Percentiles rank a stretch among this genome's conserved stretches.
phyloP scores from a whole-genome alignment of 306 rosid species.

The Cicer judaicum region DNA sequence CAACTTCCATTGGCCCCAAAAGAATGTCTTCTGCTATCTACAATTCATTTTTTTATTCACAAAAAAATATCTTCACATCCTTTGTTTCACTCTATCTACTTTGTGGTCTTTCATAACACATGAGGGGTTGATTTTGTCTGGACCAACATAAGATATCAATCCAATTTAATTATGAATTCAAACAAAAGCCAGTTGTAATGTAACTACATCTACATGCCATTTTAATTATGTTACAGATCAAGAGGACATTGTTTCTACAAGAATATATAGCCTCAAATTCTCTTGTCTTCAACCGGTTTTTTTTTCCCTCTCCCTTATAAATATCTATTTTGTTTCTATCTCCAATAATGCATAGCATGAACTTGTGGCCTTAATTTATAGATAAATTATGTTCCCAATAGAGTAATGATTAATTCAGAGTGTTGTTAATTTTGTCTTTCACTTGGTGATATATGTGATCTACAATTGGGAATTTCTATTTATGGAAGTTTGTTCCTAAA shows the following conservation, averaged over 20 bases:
- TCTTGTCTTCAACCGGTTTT: constrained; percentile 8
- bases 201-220: not conserved
- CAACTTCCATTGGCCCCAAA: constrained; percentile 37
- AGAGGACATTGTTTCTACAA: constrained; percentile 22
- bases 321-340: constrained; percentile 8
- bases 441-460: too few relatives aligned
- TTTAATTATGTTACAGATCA: constrained; percentile 31
- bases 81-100: constrained; percentile 7
- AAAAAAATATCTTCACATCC: constrained; percentile 40
- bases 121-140: constrained; percentile 41
- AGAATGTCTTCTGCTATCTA: constrained; percentile 39
- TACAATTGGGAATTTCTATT: too few relatives aligned
- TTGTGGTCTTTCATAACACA: constrained; percentile 21
- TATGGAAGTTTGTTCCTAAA: too few relatives aligned
- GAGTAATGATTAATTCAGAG: constrained; percentile 25
- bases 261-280: constrained; percentile 32
- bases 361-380: constrained; percentile 15
- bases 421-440: constrained; percentile 10
- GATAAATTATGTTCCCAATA: constrained; percentile 22
- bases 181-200: constrained; percentile 39
- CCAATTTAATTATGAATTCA: constrained; percentile 25
- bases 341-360: constrained; percentile 41
- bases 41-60: not conserved
- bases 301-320: not conserved
- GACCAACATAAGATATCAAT: constrained; percentile 39